Conservation (phyloP, 1,139 yeast species). For the Torulaspora globosa region DNA sequence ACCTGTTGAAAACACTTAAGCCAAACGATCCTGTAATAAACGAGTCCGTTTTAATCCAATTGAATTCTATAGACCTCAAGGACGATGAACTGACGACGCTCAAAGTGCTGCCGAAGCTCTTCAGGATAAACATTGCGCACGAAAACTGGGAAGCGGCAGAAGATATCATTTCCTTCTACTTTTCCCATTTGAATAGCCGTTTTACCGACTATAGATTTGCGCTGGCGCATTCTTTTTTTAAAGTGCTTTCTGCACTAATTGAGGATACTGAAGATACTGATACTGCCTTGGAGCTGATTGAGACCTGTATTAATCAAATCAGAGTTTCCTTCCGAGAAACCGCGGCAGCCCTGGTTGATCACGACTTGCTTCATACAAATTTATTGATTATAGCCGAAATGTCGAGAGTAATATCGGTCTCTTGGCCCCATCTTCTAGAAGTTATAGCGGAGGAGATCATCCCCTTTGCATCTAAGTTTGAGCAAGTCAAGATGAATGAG, state of each 20-base stretch:
- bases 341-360: constrained; percentile 30
- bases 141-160: constrained; percentile 41
- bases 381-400: constrained; percentile 39
- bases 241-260: constrained; percentile 26
- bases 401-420: constrained; percentile 33
- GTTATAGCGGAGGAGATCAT: constrained; percentile 29
- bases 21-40: constrained; percentile 35
- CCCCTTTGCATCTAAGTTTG: constrained; percentile 47
- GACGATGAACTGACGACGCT: constrained; percentile 10
- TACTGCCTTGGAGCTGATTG: constrained; percentile 27
- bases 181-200: constrained; percentile 35
- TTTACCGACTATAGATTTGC: constrained; percentile 37
- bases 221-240: constrained; percentile 36
- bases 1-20: constrained; percentile 15
- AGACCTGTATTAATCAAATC: constrained; percentile 24
- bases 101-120: constrained; percentile 33
- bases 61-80: constrained; percentile 6
- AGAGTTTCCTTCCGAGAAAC: constrained; percentile 16
- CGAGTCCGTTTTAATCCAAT: constrained; percentile 6
- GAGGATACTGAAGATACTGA: constrained; percentile 23
- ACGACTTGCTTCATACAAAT: constrained; percentile 35
- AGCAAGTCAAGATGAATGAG: constrained; percentile 47
- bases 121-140: constrained; percentile 19
- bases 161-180: constrained; percentile 45
- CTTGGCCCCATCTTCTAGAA: constrained; percentile 14